Evolutionary conservation across 495 filamentous ascomycete genomes (phyloP), one percentile per base, ranked within the genome.

Genomic region (Halenospora varia): DNA sequence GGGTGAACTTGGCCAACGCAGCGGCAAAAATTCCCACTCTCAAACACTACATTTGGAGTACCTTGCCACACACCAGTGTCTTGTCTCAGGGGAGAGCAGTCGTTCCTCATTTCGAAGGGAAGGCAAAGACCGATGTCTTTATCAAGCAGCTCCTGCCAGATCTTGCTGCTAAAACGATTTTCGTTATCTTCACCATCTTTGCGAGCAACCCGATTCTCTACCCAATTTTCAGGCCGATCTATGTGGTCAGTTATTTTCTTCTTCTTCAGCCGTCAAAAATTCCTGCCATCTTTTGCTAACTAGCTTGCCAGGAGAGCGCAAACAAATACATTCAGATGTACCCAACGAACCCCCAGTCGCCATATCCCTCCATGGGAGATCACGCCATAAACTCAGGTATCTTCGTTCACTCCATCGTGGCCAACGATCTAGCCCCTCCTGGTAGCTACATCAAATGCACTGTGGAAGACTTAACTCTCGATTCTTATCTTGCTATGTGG

Each of bases 21-120:
- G 71, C 71, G 2, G 59, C 66, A 10, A 48, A 51, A 19, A 69
- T 51, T 2, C 26, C 54, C 1, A 52, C 57, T 17, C 55, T 73
- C 0, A 22, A 59, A 42, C 66, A 67, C 55, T 71, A 67, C 48
- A 42, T 73, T 40, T 69, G 67, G 61, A 64, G 57, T 20, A 71
- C 71, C 8, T 46, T 73, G 0, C 68, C 68, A 2, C 52, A 57
- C 8, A 57, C 61, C 11, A 40, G 25, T 1, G 26, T 3, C 1
- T 42, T 65, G 11, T 59, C 63, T 0, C 35, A 49, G 2, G 66
- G 68, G n/a, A 57, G 62, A 39, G 48, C 50, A 20, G 48, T 44
- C 6, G 59, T 70, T 18, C 63, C 68, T 13, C 70, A 73, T 51
- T 71, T 71, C 44, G 66, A 69, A 22, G 46, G 55, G 6, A 73